Evolutionary conservation across 23 red algal genomes (phyloP).

Genomic region (Agarophyton chilense): DNA sequence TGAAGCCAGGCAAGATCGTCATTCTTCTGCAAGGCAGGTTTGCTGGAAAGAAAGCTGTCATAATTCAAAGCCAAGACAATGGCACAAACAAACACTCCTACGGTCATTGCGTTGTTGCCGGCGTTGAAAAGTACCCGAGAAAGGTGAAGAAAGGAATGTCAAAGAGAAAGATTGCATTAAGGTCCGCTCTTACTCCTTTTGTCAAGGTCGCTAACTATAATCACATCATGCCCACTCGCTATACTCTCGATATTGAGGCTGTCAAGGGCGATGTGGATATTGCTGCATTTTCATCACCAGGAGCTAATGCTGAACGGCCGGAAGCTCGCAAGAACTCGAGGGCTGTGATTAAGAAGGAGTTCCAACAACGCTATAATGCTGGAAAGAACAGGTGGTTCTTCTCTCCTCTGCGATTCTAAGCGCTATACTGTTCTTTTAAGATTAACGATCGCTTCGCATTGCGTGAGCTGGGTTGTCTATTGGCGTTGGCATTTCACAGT

Average conservation of each 20-base stretch:
- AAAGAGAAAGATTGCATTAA: conserved; percentile 80
- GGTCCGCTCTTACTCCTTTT: conserved; percentile 82
- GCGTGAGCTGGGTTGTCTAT: background rate
- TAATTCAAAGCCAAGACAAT: conserved; percentile 89
- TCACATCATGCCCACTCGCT: conserved; percentile 98
- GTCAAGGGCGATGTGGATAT: conserved; percentile 68
- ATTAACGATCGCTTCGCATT: background rate
- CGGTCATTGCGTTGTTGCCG: conserved; percentile 88
- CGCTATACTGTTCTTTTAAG: background rate
- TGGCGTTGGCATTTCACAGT: background rate
- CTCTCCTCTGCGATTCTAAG: conserved; percentile 85
- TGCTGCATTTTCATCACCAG: conserved; percentile 66
- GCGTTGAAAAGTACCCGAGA: conserved; percentile 87
- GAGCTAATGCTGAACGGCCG: conserved; percentile 51
- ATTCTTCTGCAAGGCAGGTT: conserved; percentile 85
- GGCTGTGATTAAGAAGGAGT: conserved; percentile 72
- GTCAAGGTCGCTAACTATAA: conserved; percentile 96
- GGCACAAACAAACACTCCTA: conserved; percentile 84
- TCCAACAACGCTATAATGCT: conserved; percentile 84
- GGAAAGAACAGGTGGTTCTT: conserved; percentile 99
- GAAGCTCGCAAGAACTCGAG: conserved; percentile 63
- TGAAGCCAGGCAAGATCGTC: conserved; percentile 96
- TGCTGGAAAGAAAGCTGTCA: conserved; percentile 96
- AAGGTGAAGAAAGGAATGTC: conserved; percentile 88
- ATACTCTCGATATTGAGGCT: conserved; percentile 85